Conservation (phyloP, 805 yeast species). For the Ogataea nakhonphanomensis region DNA sequence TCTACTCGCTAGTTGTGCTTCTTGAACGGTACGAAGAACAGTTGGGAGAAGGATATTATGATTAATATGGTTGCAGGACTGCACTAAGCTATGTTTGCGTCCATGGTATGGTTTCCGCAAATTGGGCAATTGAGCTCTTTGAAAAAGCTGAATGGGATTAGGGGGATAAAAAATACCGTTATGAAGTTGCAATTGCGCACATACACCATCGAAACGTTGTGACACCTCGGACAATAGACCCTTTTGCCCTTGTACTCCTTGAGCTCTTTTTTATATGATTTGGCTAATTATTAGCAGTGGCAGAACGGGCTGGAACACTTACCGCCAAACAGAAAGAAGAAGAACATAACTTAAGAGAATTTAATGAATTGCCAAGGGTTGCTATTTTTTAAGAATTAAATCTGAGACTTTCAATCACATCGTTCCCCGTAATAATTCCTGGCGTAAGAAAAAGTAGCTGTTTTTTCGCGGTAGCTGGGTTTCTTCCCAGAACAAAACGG, state of each 20-base stretch:
- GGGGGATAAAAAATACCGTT: slow-evolving; percentile 26
- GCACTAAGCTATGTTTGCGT: slow-evolving; percentile 8
- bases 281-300: slow-evolving; percentile 8
- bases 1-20: slow-evolving; percentile 34
- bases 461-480: slow-evolving; percentile 31
- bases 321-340: slow-evolving; percentile 23
- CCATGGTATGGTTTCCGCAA: slow-evolving; percentile 19
- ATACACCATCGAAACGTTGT: slow-evolving; percentile 25
- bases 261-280: slow-evolving; percentile 14
- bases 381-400: slow-evolving; percentile 5
- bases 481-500: slow-evolving; percentile 51
- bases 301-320: slow-evolving; percentile 3
- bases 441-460: slow-evolving; percentile 42
- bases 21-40: slow-evolving; percentile 30
- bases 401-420: slow-evolving; percentile 24
- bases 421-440: slow-evolving; percentile 39
- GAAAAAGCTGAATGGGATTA: slow-evolving; percentile 23
- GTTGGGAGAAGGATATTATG: slow-evolving; percentile 23
- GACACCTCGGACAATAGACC: slow-evolving; percentile 27
- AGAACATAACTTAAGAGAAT: slow-evolving; percentile 11
- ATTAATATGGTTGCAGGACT: slow-evolving; percentile 3
- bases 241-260: slow-evolving; percentile 12
- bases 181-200: slow-evolving; percentile 23
- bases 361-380: neutral
- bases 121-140: slow-evolving; percentile 27